Base-by-base conservation (phyloP, 495 filamentous ascomycete genomes). In the Lepidopterella palustris region DNA sequence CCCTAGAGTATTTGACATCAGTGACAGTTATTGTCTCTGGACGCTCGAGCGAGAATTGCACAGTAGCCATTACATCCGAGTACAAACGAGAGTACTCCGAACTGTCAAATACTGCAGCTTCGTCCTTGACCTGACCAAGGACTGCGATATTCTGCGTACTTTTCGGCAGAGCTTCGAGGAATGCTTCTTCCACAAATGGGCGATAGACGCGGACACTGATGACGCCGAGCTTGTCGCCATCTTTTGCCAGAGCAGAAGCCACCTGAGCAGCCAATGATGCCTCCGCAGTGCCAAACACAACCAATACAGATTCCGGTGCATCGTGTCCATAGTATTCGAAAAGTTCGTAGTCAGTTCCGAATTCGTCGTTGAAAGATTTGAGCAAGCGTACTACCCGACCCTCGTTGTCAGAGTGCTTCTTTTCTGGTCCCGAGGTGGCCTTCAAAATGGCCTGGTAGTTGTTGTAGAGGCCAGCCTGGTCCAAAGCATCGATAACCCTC, bases 241-340 rank as follows among this genome's bases (percentile, higher is more conserved):
- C 78, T 62, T 82, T 82, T 24, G 84, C 80, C 53, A 97, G 76
- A 23, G 83, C 83, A 31, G 82, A 75, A 2, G 89, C 87, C 52
- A 97, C 83, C 73, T 96, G 91, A 55, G 86, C 82, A 63, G 88
- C 84, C 49, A 97, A 77, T 58, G 92, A 87, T 20, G 88, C 85
- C 76, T 98, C 93, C 5, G 89, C 83, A 53, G 88, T 95, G 58
- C 93, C 93, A 66, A 98, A 95, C 26, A 88, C 89, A 26, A 97
- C 90, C 52, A 97, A 77, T 6, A 97, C 90, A 21, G 83, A 81
- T 11, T 88, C 84, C 21, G 93, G 81, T 35, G 82, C 73, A 9
- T 79, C 73, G 70, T 96, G 89, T n/a, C 93, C 93, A 65, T 87
- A 79, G 74, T 97, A 98, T 73, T 98, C 95, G 68, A 97, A 98